Percentiles rank a stretch among this genome's conserved stretches.
These are phyloP conservation scores for Aspergillus aculeatinus DNA, from an alignment of 2,329 filamentous ascomycete genomes.

Conservation along the genomic window DNA sequence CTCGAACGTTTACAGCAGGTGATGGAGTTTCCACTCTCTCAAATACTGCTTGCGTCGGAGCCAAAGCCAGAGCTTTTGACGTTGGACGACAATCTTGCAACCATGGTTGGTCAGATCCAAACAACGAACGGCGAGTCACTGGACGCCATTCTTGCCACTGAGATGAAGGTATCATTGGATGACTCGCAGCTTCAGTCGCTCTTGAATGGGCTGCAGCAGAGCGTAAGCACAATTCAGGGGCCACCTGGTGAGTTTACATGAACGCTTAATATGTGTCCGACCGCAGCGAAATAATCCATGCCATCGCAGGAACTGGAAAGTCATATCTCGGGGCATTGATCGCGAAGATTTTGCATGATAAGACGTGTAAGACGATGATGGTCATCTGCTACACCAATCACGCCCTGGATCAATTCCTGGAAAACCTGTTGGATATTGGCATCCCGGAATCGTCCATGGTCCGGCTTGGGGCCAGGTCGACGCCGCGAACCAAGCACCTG, in stretches of 20 bases:
- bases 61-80: neutral
- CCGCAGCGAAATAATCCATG: neutral
- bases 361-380: conserved; percentile 55
- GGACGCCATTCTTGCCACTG: no score
- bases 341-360: conserved; percentile 55
- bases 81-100: conserved; percentile 22
- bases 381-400: conserved; percentile 70
- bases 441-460: conserved; percentile 52
- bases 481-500: conserved; percentile 49
- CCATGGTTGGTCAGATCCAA: no score
- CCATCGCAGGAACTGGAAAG: conserved; percentile 65
- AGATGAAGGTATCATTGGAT: no score
- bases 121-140: no score
- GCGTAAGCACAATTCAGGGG: conserved; percentile 65
- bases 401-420: conserved; percentile 64
- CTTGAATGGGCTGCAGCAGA: no score
- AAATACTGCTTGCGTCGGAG: conserved; percentile 44
- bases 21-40: conserved; percentile 55
- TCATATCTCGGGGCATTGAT: conserved; percentile 69
- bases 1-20: conserved; percentile 59
- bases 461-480: conserved; percentile 63
- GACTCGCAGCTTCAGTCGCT: no score
- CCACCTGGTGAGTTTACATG: conserved; percentile 58
- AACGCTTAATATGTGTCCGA: neutral
- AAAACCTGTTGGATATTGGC: conserved; percentile 62